phyloP scores from a whole-genome alignment of 2,329 filamentous ascomycete genomes.

The Diaporthe sp. region DNA sequence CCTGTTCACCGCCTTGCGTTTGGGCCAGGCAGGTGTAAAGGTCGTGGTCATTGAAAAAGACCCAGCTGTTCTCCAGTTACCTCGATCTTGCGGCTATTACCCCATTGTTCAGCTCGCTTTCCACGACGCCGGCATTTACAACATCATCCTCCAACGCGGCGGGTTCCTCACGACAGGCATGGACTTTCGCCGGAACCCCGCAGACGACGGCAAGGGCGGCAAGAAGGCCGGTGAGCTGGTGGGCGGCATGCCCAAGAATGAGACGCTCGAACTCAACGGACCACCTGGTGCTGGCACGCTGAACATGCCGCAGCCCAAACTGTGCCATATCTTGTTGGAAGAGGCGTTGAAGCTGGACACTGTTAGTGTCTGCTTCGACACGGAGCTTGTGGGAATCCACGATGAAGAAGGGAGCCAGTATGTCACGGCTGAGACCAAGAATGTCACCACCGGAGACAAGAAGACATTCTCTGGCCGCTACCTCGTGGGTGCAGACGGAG shows the following conservation, averaged over 20 bases:
- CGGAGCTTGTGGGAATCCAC: background rate
- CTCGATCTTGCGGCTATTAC: constrained; percentile 13
- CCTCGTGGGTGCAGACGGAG: background rate
- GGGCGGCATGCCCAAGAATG: background rate
- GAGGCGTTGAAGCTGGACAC: background rate
- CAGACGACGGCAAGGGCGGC: background rate
- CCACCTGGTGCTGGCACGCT: background rate
- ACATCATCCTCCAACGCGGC: background rate
- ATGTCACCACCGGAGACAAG: background rate
- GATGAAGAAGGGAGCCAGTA: background rate
- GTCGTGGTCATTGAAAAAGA: constrained; percentile 11
- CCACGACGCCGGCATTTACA: background rate
- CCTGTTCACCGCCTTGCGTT: background rate
- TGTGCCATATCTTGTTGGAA: background rate
- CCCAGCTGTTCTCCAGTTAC: background rate
- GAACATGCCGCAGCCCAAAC: constrained; percentile 15
- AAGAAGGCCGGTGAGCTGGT: constrained; percentile 13
- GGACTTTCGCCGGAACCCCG: background rate
- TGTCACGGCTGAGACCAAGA: background rate
- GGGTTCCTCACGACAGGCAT: constrained; percentile 2
- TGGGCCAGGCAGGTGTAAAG: background rate
- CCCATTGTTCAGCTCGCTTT: background rate
- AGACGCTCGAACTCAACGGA: background rate
- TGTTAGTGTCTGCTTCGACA: background rate
- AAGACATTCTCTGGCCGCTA: background rate